Evolutionary conservation across 2,329 filamentous ascomycete genomes (phyloP).

Genomic region (Grosmannia huntii): DNA sequence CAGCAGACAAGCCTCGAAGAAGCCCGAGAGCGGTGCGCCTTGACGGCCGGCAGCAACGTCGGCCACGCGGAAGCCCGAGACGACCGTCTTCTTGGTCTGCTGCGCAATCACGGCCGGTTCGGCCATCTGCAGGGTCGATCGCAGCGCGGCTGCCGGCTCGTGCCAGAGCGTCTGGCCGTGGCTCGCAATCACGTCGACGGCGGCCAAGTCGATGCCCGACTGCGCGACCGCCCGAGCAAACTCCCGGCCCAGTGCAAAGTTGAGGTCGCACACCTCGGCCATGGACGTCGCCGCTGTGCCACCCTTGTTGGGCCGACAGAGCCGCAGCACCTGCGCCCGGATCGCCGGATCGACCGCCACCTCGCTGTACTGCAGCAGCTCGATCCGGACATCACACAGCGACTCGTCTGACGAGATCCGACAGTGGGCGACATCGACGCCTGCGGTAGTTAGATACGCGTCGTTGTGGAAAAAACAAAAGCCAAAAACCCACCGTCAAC

Average conservation of each 20-base stretch:
- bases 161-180: conserved; percentile 2
- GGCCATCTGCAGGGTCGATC: conserved; percentile 1
- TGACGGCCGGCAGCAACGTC: conserved; percentile 1
- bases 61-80: background rate
- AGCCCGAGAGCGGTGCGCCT: background rate
- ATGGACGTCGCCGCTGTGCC: background rate
- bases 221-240: background rate
- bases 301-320: background rate
- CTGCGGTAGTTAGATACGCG: too few relatives aligned
- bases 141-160: background rate
- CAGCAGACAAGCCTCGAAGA: background rate
- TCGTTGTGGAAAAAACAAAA: too few relatives aligned
- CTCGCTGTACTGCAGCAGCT: background rate
- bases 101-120: conserved; percentile 1
- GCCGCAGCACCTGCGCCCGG: background rate
- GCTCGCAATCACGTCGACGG: background rate
- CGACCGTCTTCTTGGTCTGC: background rate
- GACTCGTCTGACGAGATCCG: background rate
- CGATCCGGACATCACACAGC: background rate
- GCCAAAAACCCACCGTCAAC: conserved; percentile 1
- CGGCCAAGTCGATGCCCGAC: background rate
- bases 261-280: conserved; percentile 3
- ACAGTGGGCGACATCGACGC: conserved; percentile 1
- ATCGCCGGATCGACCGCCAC: background rate
- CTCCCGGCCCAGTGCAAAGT: conserved; percentile 1